These are phyloP conservation scores for Crithidia bombi DNA, from an alignment of 208 protist species.

Conservation along the genomic window DNA sequence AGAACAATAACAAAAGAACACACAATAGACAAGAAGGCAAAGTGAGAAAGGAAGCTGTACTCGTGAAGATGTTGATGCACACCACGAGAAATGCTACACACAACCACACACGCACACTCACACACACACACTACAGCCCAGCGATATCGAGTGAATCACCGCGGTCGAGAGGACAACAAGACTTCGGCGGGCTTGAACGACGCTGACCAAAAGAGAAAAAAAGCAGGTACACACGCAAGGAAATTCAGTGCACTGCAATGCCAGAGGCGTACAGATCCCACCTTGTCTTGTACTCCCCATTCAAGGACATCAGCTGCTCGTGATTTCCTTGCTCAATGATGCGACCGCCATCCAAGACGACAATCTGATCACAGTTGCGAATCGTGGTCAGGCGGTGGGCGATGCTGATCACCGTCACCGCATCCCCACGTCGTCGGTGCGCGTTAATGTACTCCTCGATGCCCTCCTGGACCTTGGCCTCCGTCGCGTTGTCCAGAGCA, in stretches of 20 bases:
- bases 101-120: no score
- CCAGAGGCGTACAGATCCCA: slow-evolving; percentile 61
- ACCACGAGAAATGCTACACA: no score
- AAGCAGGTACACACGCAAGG: neutral
- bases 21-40: no score
- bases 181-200: neutral
- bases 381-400: slow-evolving; percentile 90
- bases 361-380: slow-evolving; percentile 73
- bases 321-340: slow-evolving; percentile 81
- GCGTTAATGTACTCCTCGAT: slow-evolving; percentile 49
- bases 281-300: slow-evolving; percentile 67
- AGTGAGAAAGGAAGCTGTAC: no score
- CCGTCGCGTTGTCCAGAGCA: slow-evolving; percentile 84
- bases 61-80: no score
- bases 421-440: slow-evolving; percentile 19
- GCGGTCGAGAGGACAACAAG: no score
- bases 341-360: slow-evolving; percentile 64
- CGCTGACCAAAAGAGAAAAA: neutral
- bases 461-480: slow-evolving; percentile 72
- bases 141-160: no score
- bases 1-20: no score
- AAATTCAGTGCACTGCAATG: slow-evolving; percentile 8
- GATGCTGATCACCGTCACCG: slow-evolving; percentile 75
- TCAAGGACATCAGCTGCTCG: slow-evolving; percentile 79
- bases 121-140: no score